Base-by-base conservation (phyloP, 768 basidiomycete species). In the Boletales sp. region DNA sequence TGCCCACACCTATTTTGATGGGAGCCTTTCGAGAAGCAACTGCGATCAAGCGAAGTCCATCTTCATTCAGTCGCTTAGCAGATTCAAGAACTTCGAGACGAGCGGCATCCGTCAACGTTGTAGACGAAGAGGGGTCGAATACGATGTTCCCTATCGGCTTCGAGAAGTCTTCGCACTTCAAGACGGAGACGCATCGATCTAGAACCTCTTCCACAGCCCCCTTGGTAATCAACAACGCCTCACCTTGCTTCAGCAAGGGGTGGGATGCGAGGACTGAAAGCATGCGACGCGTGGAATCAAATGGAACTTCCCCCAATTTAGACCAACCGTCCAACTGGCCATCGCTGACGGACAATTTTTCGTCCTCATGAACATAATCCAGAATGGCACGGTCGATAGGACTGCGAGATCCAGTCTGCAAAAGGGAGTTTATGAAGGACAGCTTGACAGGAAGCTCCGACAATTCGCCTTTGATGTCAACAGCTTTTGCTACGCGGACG, bases 361-460 rank as follows among this genome's bases (percentile, higher is more conserved):
- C 54, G 9, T 44, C 43, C 42, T 56, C 53, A 12, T 38, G 15
- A 12, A 61, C 19, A 46, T 60, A 53, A 32, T 71, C 70, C 40
- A 71, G 44, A 24, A 69, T 63, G 21, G 68, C 69, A 35, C 59
- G 57, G 49, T 69, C 68, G 11, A 69, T 69, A 24, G 65, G 70
- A 47, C 69, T 69, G 27, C 69, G 69, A 37, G 69, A 58, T 13
- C 68, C 68, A 3, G 69, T 71, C 46, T 69, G 68, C 29, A 69
- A 40, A 15, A 40, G 45, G 14, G 71, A 70, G 40, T 69, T 67
- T 15, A 70, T 56, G 47, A 58, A 71, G 2, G 67, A 65, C 29
- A 69, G 41, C 27, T 65, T 50, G 36, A 58, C 47, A 5, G 62
- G 67, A 38, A 65, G 57, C 24, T 53, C 58, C 2, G 64, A 60